Conservation (phyloP, 495 filamentous ascomycete species). For the Penicillium robsamsonii region DNA sequence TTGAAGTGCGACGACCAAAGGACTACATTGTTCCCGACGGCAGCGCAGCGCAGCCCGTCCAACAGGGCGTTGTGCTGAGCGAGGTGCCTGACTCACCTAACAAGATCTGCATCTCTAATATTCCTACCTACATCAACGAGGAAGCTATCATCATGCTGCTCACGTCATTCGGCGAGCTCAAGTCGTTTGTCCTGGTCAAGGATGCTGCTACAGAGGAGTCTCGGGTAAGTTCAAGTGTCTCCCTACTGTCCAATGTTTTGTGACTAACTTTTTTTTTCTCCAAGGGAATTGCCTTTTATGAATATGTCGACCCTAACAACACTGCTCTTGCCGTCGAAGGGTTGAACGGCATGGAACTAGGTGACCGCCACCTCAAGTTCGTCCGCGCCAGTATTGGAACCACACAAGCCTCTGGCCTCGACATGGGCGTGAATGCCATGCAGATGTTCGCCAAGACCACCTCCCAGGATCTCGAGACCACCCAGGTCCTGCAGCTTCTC, state of each 20-base stretch:
- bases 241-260: slow-evolving; percentile 5
- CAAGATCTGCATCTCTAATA: slow-evolving; percentile 90
- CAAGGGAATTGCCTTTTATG: slow-evolving; percentile 95
- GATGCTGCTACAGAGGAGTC: slow-evolving; percentile 84
- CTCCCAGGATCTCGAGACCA: slow-evolving; percentile 68
- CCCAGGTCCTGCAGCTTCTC: slow-evolving; percentile 82
- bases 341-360: slow-evolving; percentile 87
- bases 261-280: slow-evolving; percentile 26
- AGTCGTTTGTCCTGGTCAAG: slow-evolving; percentile 88
- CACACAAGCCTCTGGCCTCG: slow-evolving; percentile 82
- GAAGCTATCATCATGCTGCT: slow-evolving; percentile 89
- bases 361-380: slow-evolving; percentile 81
- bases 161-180: slow-evolving; percentile 86
- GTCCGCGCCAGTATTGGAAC: slow-evolving; percentile 86
- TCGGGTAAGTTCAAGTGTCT: slow-evolving; percentile 59
- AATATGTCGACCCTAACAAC: slow-evolving; percentile 75
- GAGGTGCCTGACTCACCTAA: slow-evolving; percentile 88
- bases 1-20: slow-evolving; percentile 86
- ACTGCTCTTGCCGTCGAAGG: slow-evolving; percentile 89
- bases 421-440: slow-evolving; percentile 98
- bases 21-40: slow-evolving; percentile 93
- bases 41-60: slow-evolving; percentile 70
- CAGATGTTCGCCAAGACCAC: slow-evolving; percentile 96
- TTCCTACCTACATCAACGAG: slow-evolving; percentile 82
- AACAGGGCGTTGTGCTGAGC: slow-evolving; percentile 74